Conservation (phyloP, 129 eudicot species). For the Saposhnikovia divaricata region DNA sequence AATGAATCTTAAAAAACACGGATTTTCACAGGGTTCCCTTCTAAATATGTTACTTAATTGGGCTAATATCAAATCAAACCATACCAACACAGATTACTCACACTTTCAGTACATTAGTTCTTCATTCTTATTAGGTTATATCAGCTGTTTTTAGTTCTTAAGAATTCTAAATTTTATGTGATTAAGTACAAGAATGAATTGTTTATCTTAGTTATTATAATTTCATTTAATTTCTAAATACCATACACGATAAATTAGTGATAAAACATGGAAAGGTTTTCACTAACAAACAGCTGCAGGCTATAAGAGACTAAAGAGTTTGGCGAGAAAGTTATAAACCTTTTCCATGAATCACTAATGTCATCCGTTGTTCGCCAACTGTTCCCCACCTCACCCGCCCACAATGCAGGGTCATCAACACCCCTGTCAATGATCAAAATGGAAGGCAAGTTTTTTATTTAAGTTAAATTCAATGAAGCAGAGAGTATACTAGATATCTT, state of each 20-base stretch:
- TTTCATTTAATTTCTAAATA: too few relatives aligned
- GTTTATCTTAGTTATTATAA: too few relatives aligned
- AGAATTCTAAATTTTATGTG: too few relatives aligned
- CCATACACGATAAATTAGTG: not conserved
- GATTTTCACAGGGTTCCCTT: too few relatives aligned
- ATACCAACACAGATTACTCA: not conserved
- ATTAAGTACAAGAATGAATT: not conserved
- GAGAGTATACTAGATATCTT: not conserved
- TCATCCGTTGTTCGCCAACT: slow-evolving; percentile 99
- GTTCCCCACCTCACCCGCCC: slow-evolving; percentile 88
- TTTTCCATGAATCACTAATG: slow-evolving; percentile 87
- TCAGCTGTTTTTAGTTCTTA: not conserved
- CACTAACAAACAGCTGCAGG: not conserved
- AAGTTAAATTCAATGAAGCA: not conserved
- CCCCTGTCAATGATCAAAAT: slow-evolving; percentile 54
- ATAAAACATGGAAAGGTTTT: not conserved
- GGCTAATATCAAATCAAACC: too few relatives aligned
- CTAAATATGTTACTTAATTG: not conserved
- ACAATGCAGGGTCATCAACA: slow-evolving; percentile 86
- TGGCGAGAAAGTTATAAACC: slow-evolving; percentile 32
- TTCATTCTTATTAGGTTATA: too few relatives aligned
- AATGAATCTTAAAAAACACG: too few relatives aligned
- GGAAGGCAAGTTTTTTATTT: not conserved
- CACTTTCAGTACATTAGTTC: not conserved
- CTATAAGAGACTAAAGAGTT: not conserved